Evolutionary conservation across 257 asterid genomes (phyloP), one percentile per base, ranked within the genome.

Genomic region (Nicotiana attenuata): DNA sequence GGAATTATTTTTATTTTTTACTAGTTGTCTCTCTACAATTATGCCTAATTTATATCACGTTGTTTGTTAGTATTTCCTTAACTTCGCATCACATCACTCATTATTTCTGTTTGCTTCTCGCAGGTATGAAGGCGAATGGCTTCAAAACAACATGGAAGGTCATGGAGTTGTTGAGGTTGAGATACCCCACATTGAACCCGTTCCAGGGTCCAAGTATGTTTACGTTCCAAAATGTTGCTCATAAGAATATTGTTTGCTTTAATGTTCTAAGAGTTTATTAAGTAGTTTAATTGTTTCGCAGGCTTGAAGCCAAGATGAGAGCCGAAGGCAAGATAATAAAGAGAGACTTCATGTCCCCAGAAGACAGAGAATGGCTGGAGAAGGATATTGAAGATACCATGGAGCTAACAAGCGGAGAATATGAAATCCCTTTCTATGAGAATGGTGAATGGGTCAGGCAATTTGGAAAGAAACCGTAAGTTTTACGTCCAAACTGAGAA

Each of bases 121-220:
- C 84, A 93, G 99, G 86, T 96, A 96, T 82, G 99, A 96, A 86
- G 99, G 99, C 28, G 99, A 96, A 86, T 96, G 99, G 99, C 92
- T 96, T 81, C 97, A 88, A 87, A 96, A 96, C 84, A 80, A 89
- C 85, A 94, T 96, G 98, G 99, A 94, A 88, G 99, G 99, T 80
- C 99, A 96, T 89, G 99, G 99, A 78, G 93, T 96, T 84, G 93
- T 94, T 89, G 99, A 96, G 92, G 99, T 96, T 80, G 98, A 96
- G 7, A 90, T 96, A 86, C 99, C 99, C 81, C 84, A 81, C 19
- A 79, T 81, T 11, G 91, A 96, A 88, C 99, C 99, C 82, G 81
- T 92, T 59, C 99, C 99, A 22, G 99, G 98, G 59, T 96, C 99
- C 80, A 91, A 92, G 99, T 96, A 92, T 67, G 89, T 81, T 76